These are phyloP conservation scores for Mucor piriformis DNA, from an alignment of 371 early-diverging fungal species.

Conservation along the genomic window DNA sequence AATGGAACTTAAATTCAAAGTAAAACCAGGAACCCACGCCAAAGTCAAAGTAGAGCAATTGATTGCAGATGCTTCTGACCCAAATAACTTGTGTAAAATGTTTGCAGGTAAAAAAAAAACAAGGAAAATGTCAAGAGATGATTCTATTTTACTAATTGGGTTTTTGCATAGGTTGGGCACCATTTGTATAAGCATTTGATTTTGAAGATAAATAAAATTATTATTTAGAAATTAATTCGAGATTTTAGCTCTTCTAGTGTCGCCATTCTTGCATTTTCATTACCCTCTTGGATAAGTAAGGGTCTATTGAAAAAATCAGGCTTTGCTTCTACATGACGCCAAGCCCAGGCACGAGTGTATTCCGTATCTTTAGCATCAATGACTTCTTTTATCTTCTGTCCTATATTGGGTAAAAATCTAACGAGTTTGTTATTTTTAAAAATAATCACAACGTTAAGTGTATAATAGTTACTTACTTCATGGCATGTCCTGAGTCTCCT, in stretches of 20 bases:
- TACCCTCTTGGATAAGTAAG: not conserved
- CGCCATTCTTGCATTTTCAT: conserved; percentile 6
- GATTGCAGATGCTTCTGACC: conserved; percentile 28
- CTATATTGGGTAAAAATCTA: conserved; percentile 34
- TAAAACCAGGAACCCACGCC: conserved; percentile 4
- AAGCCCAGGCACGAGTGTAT: conserved; percentile 30
- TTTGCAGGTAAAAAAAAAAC: conserved; percentile 31
- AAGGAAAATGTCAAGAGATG: not conserved
- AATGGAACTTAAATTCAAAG: conserved; percentile 2
- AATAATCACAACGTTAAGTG: not conserved
- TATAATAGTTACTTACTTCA: conserved; percentile 30
- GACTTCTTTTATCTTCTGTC: conserved; percentile 28
- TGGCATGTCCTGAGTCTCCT: conserved; percentile 51
- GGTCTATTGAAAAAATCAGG: conserved; percentile 6
- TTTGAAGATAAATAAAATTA: too few species aligned
- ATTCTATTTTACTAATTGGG: too few species aligned
- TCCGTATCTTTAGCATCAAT: conserved; percentile 30
- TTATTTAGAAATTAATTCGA: not conserved
- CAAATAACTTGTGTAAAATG: conserved; percentile 31
- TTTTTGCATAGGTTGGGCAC: conserved; percentile 51
- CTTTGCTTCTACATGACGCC: conserved; percentile 17
- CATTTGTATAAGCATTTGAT: conserved; percentile 26
- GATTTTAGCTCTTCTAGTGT: conserved; percentile 9
- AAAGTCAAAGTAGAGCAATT: conserved; percentile 19
- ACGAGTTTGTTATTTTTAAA: not conserved